phyloP scores from a whole-genome alignment of 2,329 filamentous ascomycete species.

The Apiospora arundinis region DNA sequence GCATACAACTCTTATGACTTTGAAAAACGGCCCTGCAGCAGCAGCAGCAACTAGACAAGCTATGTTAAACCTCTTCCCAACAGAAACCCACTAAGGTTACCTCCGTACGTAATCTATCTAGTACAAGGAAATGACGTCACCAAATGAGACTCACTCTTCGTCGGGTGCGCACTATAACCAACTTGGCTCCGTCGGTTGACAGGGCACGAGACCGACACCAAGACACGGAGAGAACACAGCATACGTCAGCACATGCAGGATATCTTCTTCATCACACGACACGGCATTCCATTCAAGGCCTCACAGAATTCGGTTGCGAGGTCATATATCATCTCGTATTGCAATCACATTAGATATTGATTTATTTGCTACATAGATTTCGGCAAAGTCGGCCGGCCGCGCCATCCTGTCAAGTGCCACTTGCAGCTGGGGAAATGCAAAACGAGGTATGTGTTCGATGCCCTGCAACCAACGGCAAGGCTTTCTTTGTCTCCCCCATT shows the following conservation, averaged over 20 bases:
- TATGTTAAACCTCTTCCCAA: neutral
- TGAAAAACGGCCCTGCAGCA: neutral
- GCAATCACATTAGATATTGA: constrained; percentile 2
- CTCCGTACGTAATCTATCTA: neutral
- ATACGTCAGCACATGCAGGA: constrained; percentile 17
- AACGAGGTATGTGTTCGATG: neutral
- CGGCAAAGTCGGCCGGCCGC: neutral
- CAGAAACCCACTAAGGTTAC: neutral
- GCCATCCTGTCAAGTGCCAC: neutral
- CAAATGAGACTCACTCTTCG: neutral
- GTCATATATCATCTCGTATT: neutral
- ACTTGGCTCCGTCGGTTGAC: neutral
- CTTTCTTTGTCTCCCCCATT: constrained; percentile 1
- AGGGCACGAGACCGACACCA: neutral
- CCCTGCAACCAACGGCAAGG: neutral
- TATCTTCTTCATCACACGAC: neutral
- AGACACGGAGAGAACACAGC: constrained; percentile 1
- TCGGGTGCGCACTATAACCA: neutral
- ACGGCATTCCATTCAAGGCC: neutral
- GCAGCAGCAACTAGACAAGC: too few relatives aligned
- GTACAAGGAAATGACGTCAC: neutral
- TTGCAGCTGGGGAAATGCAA: neutral
- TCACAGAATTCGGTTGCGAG: neutral
- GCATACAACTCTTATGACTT: neutral
- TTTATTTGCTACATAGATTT: neutral